phyloP scores from a whole-genome alignment of 2,329 filamentous ascomycete species.

The Neopestalotiopsis sp. region DNA sequence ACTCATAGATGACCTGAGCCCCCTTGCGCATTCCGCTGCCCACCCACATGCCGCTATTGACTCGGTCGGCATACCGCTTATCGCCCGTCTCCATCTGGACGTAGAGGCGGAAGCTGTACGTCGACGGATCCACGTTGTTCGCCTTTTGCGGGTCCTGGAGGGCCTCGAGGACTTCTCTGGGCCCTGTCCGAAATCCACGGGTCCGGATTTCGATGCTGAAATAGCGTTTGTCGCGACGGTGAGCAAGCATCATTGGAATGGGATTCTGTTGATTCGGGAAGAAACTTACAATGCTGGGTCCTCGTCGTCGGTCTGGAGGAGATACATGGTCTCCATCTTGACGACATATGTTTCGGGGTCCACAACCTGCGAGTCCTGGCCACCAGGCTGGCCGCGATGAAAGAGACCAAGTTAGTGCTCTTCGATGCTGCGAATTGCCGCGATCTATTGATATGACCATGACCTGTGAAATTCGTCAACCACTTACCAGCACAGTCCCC shows the following conservation, averaged over 20 bases:
- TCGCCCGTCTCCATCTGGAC: conserved; percentile 24
- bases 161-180: conserved; percentile 19
- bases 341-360: conserved; percentile 32
- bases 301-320: conserved; percentile 52
- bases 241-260: too few relatives aligned
- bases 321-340: conserved; percentile 52
- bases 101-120: conserved; percentile 22
- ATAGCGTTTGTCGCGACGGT: too few relatives aligned
- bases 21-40: conserved; percentile 23
- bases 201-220: conserved; percentile 22
- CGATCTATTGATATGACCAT: too few relatives aligned
- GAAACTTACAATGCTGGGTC: conserved; percentile 50
- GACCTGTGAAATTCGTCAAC: not conserved
- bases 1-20: conserved; percentile 25
- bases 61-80: conserved; percentile 15
- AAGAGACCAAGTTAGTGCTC: not conserved
- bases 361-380: conserved; percentile 42
- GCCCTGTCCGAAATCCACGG: conserved; percentile 20
- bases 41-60: conserved; percentile 24
- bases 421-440: not conserved
- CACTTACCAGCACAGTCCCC: conserved; percentile 45
- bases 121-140: conserved; percentile 16
- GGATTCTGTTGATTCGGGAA: too few relatives aligned
- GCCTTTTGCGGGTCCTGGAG: conserved; percentile 20
- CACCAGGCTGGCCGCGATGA: conserved; percentile 30